Evolutionary conservation across 208 protist genomes (phyloP).

Genomic region (Acanthamoeba royreba): DNA sequence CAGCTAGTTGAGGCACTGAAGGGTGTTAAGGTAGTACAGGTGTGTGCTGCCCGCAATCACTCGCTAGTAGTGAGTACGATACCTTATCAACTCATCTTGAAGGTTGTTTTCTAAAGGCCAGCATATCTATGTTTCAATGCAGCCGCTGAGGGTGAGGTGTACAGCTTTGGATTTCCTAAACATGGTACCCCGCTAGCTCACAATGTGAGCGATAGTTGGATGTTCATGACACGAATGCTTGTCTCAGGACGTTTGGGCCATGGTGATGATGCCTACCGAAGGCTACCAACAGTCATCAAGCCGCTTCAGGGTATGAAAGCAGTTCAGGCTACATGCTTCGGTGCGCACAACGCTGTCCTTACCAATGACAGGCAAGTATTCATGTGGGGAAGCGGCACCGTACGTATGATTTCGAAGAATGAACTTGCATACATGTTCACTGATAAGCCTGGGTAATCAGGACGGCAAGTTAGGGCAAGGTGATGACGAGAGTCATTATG

Average conservation of each 20-base stretch:
- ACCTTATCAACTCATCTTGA: background rate
- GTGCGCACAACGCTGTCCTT: slow-evolving; percentile 12
- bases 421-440: too few relatives aligned
- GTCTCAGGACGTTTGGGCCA: background rate
- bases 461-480: slow-evolving; percentile 38
- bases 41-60: slow-evolving; percentile 14
- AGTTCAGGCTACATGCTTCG: background rate
- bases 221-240: background rate
- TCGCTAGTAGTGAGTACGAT: slow-evolving; percentile 6
- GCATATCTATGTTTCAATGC: background rate
- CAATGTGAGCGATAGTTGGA: background rate
- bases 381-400: slow-evolving; percentile 35
- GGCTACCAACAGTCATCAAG: background rate
- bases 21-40: background rate
- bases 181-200: background rate
- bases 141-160: background rate
- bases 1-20: background rate
- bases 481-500: background rate
- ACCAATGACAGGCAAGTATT: background rate
- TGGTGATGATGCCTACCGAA: background rate
- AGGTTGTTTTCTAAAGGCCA: background rate
- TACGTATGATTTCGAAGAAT: background rate
- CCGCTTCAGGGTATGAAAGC: background rate
- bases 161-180: slow-evolving; percentile 39
- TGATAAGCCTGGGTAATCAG: background rate